Evolutionary conservation across 495 filamentous ascomycete species (phyloP).

Genomic region (Tuber calosporum): DNA sequence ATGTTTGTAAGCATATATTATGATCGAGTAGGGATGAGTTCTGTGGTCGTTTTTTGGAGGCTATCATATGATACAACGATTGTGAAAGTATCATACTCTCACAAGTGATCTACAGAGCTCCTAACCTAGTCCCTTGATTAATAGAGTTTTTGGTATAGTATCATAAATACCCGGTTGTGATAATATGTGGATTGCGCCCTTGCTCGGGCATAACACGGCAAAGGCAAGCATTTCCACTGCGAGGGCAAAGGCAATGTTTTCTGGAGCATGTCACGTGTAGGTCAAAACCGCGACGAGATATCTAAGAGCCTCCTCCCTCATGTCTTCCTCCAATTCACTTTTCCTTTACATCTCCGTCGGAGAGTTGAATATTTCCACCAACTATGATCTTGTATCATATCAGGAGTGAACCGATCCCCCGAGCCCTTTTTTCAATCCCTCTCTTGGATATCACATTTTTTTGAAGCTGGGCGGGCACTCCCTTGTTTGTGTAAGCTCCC

Average conservation of each 20-base stretch:
- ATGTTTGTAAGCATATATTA: neutral
- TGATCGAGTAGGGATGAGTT: neutral
- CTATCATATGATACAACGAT: no score
- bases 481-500: conserved; percentile 7
- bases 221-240: neutral
- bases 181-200: neutral
- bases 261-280: neutral
- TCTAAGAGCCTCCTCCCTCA: neutral
- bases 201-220: no score
- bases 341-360: neutral
- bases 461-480: neutral
- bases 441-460: neutral
- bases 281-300: neutral
- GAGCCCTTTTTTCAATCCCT: neutral
- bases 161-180: neutral
- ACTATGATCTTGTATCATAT: conserved; percentile 4
- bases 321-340: neutral
- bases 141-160: neutral
- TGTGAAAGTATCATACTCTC: neutral
- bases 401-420: neutral
- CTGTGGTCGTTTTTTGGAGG: neutral
- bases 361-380: neutral
- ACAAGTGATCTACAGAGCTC: neutral
- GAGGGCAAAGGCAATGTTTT: neutral
- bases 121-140: neutral